Evolutionary conservation across 2,329 filamentous ascomycete genomes (phyloP).

Genomic region (Phaeosphaeria sp.): DNA sequence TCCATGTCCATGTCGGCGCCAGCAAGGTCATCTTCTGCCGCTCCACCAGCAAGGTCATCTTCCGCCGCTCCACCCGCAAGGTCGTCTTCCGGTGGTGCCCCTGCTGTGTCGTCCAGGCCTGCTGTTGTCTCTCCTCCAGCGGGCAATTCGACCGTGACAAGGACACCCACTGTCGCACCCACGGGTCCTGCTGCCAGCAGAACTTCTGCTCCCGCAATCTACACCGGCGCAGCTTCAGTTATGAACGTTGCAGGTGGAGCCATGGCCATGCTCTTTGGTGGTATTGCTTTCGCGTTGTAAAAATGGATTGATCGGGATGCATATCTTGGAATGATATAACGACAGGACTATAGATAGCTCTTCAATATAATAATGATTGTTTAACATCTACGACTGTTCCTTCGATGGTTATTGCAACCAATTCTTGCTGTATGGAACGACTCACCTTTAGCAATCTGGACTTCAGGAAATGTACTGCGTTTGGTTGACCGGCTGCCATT

Average conservation of each 20-base stretch:
- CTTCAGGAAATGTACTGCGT: too few species aligned
- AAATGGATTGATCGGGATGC: background rate
- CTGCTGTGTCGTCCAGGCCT: background rate
- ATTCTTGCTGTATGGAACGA: too few species aligned
- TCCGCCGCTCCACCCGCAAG: background rate
- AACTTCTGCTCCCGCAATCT: constrained; percentile 5
- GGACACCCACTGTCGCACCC: constrained; percentile 5
- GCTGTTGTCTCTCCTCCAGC: background rate
- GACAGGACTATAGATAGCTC: background rate
- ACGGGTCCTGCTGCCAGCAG: constrained; percentile 11
- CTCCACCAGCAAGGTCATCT: background rate
- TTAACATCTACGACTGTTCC: too few species aligned
- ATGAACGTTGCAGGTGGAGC: constrained; percentile 11
- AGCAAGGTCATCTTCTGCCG: background rate
- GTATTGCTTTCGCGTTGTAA: constrained; percentile 21
- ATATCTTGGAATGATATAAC: background rate
- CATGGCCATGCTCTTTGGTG: constrained; percentile 17
- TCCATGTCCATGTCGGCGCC: background rate
- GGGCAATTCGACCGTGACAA: constrained; percentile 10
- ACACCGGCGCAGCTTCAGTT: constrained; percentile 24
- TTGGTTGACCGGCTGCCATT: too few species aligned
- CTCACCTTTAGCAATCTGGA: too few species aligned
- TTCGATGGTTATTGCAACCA: too few species aligned
- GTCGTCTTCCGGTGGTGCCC: background rate
- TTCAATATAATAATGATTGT: background rate